Conservation (phyloP, 2,329 filamentous ascomycete species). For the Cordyceps cateniannulata region DNA sequence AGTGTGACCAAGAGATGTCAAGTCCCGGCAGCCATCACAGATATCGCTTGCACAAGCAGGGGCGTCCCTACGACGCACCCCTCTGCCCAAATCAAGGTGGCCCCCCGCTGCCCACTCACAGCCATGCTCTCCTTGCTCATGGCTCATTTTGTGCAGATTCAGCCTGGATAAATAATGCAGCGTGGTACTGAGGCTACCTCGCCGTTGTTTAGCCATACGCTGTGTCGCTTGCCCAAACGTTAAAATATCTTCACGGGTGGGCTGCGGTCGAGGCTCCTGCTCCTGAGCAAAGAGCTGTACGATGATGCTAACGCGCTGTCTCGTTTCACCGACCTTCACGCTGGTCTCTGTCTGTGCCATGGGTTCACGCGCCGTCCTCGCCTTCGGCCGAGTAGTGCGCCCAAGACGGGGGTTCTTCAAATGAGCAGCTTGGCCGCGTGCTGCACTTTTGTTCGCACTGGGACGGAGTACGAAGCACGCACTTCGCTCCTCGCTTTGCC, state of each 20-base stretch:
- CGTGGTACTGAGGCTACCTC: constrained; percentile 6
- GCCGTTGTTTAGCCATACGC: background rate
- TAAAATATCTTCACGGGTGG: background rate
- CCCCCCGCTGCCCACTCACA: background rate
- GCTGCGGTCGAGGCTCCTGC: background rate
- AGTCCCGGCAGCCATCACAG: constrained; percentile 4
- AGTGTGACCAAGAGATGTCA: constrained; percentile 8
- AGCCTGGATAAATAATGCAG: constrained; percentile 4
- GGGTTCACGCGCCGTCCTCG: background rate
- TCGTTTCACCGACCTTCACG: constrained; percentile 2
- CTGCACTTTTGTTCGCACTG: background rate
- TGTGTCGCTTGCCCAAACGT: constrained; percentile 1
- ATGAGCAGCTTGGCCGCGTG: background rate
- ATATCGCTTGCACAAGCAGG: background rate
- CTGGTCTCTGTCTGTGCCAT: background rate
- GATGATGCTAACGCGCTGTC: background rate
- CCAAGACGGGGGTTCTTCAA: background rate
- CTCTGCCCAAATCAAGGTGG: constrained; percentile 7
- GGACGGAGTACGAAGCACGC: background rate
- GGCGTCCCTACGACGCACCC: constrained; percentile 5
- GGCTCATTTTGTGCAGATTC: constrained; percentile 7
- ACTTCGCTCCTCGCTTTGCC: background rate
- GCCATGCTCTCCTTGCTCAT: background rate
- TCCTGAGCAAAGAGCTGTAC: background rate
- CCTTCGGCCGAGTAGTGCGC: background rate